Evolutionary conservation across 139 green algal genomes (phyloP), one percentile per base, ranked within the genome.

Genomic region (Volvox africanus): DNA sequence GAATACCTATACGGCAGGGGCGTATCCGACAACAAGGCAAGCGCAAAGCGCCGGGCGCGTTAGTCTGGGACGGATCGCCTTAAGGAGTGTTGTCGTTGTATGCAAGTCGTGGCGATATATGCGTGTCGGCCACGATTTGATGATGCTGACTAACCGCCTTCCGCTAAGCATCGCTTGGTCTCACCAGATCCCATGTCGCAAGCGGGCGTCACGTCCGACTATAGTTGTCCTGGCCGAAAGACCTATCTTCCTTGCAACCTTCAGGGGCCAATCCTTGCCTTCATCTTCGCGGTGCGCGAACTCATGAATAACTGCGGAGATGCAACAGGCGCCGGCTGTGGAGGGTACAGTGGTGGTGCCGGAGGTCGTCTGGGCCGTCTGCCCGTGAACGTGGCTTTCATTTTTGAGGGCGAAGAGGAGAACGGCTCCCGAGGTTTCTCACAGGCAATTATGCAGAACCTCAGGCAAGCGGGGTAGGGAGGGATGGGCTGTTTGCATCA

Each of bases 351-450:
- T 24, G 35, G 28, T 20, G 62, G 32, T 33, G 78, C 28, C n/a
- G 11, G 61, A 16, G 62, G 62, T 11, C 61, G 82, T 13, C 62
- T 79, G 83, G 85, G 87, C 20, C 79, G 67, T 32, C 94, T 99
- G 89, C 97, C 97, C 18, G 89, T 97, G 84, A 99, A 99, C 93
- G 94, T 99, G 32, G 96, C 94, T 0, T 99, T 99, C 89, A 84
- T 99, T 13, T 96, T 99, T 80, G 98, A 99, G 92, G 97, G 94
- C 33, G 98, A 99, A 92, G 96, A 99, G 92, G 97, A 99, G 93
- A 98, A 98, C 86, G 97, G 97, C 78, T 96, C 85, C 55, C 89
- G 90, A 37, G 97, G 97, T 17, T 98, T 98, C 92, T 71, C 87
- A 26, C 95, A 99, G 80, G 96, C 96, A 13, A 80, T 99, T 36